A percentile compares a stretch with the other conserved stretches of the same genome.
These are phyloP conservation scores for Thinopyrum obtusiflorum DNA, from an alignment of 202 grass and related monocot species.

Conservation along the genomic window DNA sequence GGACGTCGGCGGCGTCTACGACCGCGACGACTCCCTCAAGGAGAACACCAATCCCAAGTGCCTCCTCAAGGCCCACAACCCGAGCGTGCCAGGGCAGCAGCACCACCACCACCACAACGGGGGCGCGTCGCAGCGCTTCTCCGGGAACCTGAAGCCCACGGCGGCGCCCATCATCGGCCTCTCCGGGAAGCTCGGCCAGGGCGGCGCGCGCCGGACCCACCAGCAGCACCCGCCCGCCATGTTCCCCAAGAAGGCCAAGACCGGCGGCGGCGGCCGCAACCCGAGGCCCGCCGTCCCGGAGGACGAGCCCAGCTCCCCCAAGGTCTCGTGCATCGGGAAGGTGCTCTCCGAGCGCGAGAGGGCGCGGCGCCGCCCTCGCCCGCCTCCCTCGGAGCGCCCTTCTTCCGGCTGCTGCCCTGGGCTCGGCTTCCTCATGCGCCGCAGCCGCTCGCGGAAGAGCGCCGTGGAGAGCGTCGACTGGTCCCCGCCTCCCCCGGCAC, in stretches of 20 bases:
- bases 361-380: not conserved
- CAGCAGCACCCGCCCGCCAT: slow-evolving; percentile 43
- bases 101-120: not conserved
- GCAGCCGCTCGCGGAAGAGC: slow-evolving; percentile 31
- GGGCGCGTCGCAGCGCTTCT: slow-evolving; percentile 64
- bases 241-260: slow-evolving; percentile 71
- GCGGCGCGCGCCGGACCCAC: slow-evolving; percentile 14
- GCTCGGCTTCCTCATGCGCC: slow-evolving; percentile 36
- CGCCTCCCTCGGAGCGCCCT: not conserved
- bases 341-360: slow-evolving; percentile 61
- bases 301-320: slow-evolving; percentile 60
- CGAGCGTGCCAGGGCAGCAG: not conserved
- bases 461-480: slow-evolving; percentile 28
- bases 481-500: slow-evolving; percentile 15
- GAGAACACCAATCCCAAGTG: slow-evolving; percentile 95
- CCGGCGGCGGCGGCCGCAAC: slow-evolving; percentile 44
- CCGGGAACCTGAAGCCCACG: slow-evolving; percentile 63
- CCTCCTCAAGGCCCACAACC: slow-evolving; percentile 42
- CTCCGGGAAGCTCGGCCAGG: slow-evolving; percentile 58
- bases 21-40: slow-evolving; percentile 85
- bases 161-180: slow-evolving; percentile 72
- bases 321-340: slow-evolving; percentile 94
- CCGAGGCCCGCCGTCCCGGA: slow-evolving; percentile 50
- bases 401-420: slow-evolving; percentile 44
- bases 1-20: slow-evolving; percentile 62